Evolutionary conservation across 2,329 filamentous ascomycete species (phyloP), one percentile per base, ranked within the genome.

Genomic region (Tolypocladium tropicale): DNA sequence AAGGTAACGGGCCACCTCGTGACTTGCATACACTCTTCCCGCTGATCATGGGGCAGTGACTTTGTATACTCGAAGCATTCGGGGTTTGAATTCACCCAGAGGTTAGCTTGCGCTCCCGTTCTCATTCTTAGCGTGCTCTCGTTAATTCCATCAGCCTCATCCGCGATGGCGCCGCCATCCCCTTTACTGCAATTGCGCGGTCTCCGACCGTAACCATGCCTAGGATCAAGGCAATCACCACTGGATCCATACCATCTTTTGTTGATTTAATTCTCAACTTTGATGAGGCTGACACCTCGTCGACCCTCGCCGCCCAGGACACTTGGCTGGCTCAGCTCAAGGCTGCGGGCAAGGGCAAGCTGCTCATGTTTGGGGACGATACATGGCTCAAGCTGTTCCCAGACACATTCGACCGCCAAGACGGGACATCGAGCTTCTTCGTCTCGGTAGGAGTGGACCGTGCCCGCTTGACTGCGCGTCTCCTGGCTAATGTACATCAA

Each of bases 141-240:
- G 65, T 30, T 57, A 43, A 33, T 9, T 28, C n/a, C 30, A 32
- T 25, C 66, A 95, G 90, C 63, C 78, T 97, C 61, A 95, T 97
- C 67, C 83, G 86, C 65, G 78, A 85, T 71, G 93, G 93, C 57
- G 80, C 81, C 57, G 95, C 94, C 7, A 78, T 97, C 39, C 94
- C 94, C 3, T 99, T 95, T 69, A 99, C 94, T 34, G 93, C 93
- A 36, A 88, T 96, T 79, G 94, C 94, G 21, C 88, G 90, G n/a
- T 91, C 95, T 53, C 94, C 94, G 2, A 99, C 94, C 9, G 93
- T 99, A 59, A 99, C 94, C 21, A 97, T 99, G 94, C 94, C 94
- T 46, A 86, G 93, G 59, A 85, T 99, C 65, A 99, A 99, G 74
- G 91, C 94, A 52, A 91, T 99, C 60, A 99, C 94, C 1, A 97